A percentile compares a stretch with the other conserved stretches of the same genome.
These are phyloP conservation scores for Vanilla planifolia DNA, from an alignment of 106 monocot genomes.

Conservation along the genomic window DNA sequence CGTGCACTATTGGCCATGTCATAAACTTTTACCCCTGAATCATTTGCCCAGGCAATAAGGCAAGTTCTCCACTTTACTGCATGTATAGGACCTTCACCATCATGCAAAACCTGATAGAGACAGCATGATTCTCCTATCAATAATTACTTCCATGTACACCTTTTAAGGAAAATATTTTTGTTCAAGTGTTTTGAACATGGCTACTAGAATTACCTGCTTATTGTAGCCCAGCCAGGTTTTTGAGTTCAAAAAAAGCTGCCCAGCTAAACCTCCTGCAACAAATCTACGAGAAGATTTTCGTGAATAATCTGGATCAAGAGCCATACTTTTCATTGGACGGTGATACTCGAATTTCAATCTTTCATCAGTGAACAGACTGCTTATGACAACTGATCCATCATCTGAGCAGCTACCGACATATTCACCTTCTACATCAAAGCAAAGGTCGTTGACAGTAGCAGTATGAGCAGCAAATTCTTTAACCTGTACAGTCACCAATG, in stretches of 20 bases:
- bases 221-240: slow-evolving; percentile 82
- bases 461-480: slow-evolving; percentile 86
- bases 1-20: slow-evolving; percentile 80
- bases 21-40: slow-evolving; percentile 89
- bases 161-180: background rate
- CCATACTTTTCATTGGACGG: slow-evolving; percentile 95
- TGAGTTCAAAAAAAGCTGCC: slow-evolving; percentile 69
- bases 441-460: slow-evolving; percentile 90
- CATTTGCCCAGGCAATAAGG: slow-evolving; percentile 99
- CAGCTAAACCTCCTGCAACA: slow-evolving; percentile 93
- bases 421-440: slow-evolving; percentile 92
- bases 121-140: background rate
- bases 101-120: slow-evolving; percentile 67
- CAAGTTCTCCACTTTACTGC: slow-evolving; percentile 90
- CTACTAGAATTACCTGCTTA: slow-evolving; percentile 63
- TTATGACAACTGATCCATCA: slow-evolving; percentile 88
- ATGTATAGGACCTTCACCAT: slow-evolving; percentile 98
- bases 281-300: slow-evolving; percentile 62
- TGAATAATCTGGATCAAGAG: slow-evolving; percentile 81
- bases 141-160: slow-evolving; percentile 4
- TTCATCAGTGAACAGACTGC: slow-evolving; percentile 83
- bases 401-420: slow-evolving; percentile 95
- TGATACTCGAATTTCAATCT: slow-evolving; percentile 84
- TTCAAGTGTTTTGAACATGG: background rate
- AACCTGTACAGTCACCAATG: slow-evolving; percentile 50